These are phyloP conservation scores for Clitoria ternatea DNA, from an alignment of 306 rosid species.

Conservation along the genomic window DNA sequence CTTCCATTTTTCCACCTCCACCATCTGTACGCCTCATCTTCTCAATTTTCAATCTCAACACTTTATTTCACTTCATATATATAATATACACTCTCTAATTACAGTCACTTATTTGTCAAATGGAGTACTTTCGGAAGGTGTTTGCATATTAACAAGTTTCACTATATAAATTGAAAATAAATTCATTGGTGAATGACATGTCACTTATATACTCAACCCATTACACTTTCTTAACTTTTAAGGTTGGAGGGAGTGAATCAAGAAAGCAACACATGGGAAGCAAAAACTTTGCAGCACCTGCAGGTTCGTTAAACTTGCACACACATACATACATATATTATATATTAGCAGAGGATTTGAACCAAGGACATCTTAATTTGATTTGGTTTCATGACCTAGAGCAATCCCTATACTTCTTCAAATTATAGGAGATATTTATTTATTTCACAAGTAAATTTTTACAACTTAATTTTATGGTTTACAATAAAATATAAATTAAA, in stretches of 20 bases:
- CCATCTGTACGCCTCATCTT: slow-evolving; percentile 45
- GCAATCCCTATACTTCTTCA: too few species aligned
- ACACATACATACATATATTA: not conserved
- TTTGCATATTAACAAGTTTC: not conserved
- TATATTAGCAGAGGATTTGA: too few species aligned
- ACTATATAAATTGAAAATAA: too few species aligned
- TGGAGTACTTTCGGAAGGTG: too few species aligned
- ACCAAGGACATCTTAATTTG: too few species aligned
- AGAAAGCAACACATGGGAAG: slow-evolving; percentile 27
- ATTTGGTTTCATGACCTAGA: too few species aligned
- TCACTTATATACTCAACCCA: not conserved
- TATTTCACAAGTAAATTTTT: too few species aligned
- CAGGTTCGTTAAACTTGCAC: slow-evolving; percentile 23
- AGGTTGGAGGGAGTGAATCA: slow-evolving; percentile 31
- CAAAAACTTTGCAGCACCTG: slow-evolving; percentile 24
- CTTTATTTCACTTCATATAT: not conserved
- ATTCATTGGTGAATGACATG: not conserved
- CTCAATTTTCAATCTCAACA: not conserved
- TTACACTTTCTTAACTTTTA: not conserved
- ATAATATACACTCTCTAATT: too few species aligned
- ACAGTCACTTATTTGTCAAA: too few species aligned
- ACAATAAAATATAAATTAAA: too few species aligned
- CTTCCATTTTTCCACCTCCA: slow-evolving; percentile 68
- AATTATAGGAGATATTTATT: too few species aligned
- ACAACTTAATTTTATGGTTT: too few species aligned